A percentile compares a stretch with the other conserved stretches of the same genome.
phyloP scores from a whole-genome alignment of 148 eudicot species.

The Fagopyrum tataricum region DNA sequence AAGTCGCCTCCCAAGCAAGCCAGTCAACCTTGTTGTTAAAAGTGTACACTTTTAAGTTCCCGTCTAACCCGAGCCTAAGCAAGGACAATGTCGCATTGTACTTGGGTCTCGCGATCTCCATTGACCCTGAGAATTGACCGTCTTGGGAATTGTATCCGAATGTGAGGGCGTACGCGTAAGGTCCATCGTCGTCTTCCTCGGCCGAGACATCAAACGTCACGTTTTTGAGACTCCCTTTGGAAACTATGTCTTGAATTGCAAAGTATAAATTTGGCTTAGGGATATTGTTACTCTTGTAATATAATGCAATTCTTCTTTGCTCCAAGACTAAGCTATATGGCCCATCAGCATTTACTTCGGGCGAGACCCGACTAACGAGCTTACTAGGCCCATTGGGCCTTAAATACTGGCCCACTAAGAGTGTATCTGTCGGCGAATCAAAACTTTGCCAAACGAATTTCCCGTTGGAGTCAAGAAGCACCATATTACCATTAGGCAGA shows the following conservation, averaged over 20 bases:
- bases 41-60: slow-evolving; percentile 36
- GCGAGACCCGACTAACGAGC: slow-evolving; percentile 22
- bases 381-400: slow-evolving; percentile 17
- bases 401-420: slow-evolving; percentile 30
- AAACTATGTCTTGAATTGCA: neutral
- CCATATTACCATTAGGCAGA: slow-evolving; percentile 32
- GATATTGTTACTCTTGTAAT: slow-evolving; percentile 24
- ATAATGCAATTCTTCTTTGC: slow-evolving; percentile 23
- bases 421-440: slow-evolving; percentile 30
- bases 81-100: slow-evolving; percentile 43
- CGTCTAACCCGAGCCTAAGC: slow-evolving; percentile 41
- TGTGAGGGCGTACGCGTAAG: slow-evolving; percentile 8
- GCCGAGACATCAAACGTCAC: slow-evolving; percentile 15
- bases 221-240: slow-evolving; percentile 8
- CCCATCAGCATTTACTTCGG: slow-evolving; percentile 22
- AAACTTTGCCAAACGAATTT: slow-evolving; percentile 35
- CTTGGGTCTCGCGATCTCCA: slow-evolving; percentile 15
- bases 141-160: slow-evolving; percentile 8
- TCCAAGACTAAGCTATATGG: slow-evolving; percentile 23
- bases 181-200: neutral
- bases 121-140: neutral
- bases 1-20: slow-evolving; percentile 45
- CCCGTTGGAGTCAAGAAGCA: slow-evolving; percentile 24
- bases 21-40: slow-evolving; percentile 17
- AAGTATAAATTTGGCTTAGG: slow-evolving; percentile 22